Percentiles rank a stretch among this genome's conserved stretches.
phyloP scores from a whole-genome alignment of 306 rosid genomes.

The Rosa lucieae region DNA sequence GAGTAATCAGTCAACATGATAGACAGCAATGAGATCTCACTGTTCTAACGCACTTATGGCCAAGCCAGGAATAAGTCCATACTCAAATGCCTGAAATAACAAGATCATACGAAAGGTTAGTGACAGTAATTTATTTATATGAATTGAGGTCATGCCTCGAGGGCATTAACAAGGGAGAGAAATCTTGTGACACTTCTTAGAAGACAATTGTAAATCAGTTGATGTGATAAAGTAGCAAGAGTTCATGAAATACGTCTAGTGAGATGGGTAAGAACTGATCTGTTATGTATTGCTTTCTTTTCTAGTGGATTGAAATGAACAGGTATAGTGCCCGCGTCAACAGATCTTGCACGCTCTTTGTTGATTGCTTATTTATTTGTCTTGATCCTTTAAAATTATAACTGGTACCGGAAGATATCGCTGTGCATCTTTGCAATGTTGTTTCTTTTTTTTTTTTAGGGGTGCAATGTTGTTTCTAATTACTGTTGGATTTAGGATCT shows the following conservation, averaged over 20 bases:
- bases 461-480: not conserved
- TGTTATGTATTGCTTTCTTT: too few relatives aligned
- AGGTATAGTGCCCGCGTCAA: too few relatives aligned
- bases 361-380: too few relatives aligned
- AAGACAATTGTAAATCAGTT: too few relatives aligned
- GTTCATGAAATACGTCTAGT: too few relatives aligned
- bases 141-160: not conserved
- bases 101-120: constrained; percentile 20
- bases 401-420: not conserved
- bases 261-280: too few relatives aligned
- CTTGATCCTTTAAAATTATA: too few relatives aligned
- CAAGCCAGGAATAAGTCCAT: constrained; percentile 88
- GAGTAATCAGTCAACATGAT: constrained; percentile 21
- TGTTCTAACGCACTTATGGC: constrained; percentile 84
- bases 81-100: constrained; percentile 70
- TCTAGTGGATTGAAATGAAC: too few relatives aligned
- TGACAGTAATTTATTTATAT: constrained; percentile 2
- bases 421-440: not conserved
- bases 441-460: not conserved
- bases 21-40: constrained; percentile 53
- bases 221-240: too few relatives aligned
- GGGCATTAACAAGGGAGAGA: not conserved
- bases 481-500: not conserved
- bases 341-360: too few relatives aligned
- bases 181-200: not conserved